Evolutionary conservation across 345 rosid genomes (phyloP), one percentile per base, ranked within the genome.

Genomic region (Pistacia vera): DNA sequence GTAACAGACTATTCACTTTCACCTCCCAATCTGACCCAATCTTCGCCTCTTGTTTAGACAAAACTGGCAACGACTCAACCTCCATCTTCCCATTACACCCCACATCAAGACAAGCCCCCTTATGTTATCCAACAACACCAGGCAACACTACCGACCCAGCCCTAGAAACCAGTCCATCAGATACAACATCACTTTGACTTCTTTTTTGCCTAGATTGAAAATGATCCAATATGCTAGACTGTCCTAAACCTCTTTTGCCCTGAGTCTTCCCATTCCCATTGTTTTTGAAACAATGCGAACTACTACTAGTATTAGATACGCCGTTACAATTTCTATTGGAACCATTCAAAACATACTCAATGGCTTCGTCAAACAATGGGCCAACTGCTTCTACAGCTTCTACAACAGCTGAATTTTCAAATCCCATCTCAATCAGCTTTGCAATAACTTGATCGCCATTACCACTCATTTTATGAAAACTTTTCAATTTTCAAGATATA

Each of bases 351-450:
- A 94, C 74, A 77, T 79, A 91, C 60, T 88, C 88, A 48, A 87
- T 81, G 0, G 88, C 97, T 13, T 81, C 87, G 68, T 84, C 82
- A 46, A 86, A 58, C 22, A 90, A 91, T 28, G 90, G 77, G 60
- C 97, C 97, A 33, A 85, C 89, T 49, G 83, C 86, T 65, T 88
- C 80, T 30, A 69, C 25, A 52, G 83, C 86, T 65, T 88, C 80
- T 30, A 69, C 25, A 52, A 83, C 89, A 75, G 79, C 82, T 61
- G 83, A 75, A 52, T 81, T 77, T 67, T 89, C 90, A 81, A 91
- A 94, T 62, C 97, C 94, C 96, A 92, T 92, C 76, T 90, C 91
- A 36, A 83, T 77, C 49, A 92, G 89, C 63, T 85, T 86, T 59
- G 68, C 83, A 75, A 84, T 54, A 35, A 74, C 84, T 73, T 83